A percentile compares a stretch with the other conserved stretches of the same genome.
These are phyloP conservation scores for Solanum raphanifolium DNA, from an alignment of 257 asterid genomes.

Conservation along the genomic window DNA sequence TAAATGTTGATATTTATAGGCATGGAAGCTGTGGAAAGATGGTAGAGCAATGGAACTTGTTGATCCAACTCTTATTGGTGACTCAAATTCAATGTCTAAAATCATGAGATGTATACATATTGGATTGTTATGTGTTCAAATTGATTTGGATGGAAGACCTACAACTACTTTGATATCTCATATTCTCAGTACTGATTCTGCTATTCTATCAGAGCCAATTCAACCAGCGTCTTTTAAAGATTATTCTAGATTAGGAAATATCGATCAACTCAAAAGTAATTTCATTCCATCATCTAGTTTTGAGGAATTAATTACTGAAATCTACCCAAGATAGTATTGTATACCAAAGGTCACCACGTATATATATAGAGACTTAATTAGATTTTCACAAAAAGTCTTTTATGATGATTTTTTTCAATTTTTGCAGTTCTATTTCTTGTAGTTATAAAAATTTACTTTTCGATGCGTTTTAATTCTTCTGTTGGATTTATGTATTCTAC, in stretches of 20 bases:
- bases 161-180: neutral
- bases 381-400: no score
- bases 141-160: neutral
- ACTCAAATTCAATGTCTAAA: neutral
- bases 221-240: neutral
- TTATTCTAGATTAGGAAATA: neutral
- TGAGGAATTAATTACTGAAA: neutral
- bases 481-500: neutral
- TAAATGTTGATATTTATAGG: neutral
- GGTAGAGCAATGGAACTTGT: neutral
- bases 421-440: no score
- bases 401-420: no score
- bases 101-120: neutral
- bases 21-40: neutral
- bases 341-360: neutral
- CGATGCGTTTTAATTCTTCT: no score
- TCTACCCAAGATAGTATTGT: neutral
- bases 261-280: neutral
- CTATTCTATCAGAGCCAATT: neutral
- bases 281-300: neutral
- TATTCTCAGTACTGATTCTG: neutral
- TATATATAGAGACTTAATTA: no score
- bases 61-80: neutral
- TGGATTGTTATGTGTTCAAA: neutral
- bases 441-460: no score